Conservation (phyloP, 805 yeast species). For the Saccharomycopsis oosterbeekiorum region DNA sequence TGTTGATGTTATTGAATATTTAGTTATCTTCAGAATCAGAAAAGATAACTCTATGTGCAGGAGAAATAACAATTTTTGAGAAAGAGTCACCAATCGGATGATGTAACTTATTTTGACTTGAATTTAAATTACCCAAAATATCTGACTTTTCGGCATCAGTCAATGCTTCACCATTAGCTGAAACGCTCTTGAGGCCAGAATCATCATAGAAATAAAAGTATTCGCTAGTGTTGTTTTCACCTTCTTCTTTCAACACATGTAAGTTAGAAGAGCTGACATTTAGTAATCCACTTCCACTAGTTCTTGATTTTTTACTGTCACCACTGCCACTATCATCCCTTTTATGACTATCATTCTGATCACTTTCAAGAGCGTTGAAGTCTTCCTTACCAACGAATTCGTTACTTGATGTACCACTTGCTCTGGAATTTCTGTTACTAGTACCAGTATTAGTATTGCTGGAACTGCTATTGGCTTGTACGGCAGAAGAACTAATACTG, state of each 20-base stretch:
- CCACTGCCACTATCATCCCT: constrained; percentile 1
- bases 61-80: not conserved
- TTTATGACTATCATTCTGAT: not conserved
- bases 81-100: not conserved
- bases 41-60: not conserved
- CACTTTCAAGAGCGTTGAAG: not conserved
- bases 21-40: not conserved
- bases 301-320: constrained; percentile 2
- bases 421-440: not conserved
- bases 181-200: not conserved
- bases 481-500: constrained; percentile 1
- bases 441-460: not conserved
- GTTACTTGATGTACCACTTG: not conserved
- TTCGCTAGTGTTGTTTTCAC: not conserved
- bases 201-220: not conserved
- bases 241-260: constrained; percentile 13
- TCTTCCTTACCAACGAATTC: not conserved
- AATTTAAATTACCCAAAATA: not conserved
- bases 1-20: not conserved
- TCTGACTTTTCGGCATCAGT: not conserved
- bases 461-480: not conserved
- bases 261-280: constrained; percentile 10
- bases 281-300: constrained; percentile 1
- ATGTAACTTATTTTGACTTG: not conserved
- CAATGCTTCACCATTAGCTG: not conserved